Evolutionary conservation across 768 basidiomycete species (phyloP), one percentile per base, ranked within the genome.

Genomic region (Boletus subparvulus): DNA sequence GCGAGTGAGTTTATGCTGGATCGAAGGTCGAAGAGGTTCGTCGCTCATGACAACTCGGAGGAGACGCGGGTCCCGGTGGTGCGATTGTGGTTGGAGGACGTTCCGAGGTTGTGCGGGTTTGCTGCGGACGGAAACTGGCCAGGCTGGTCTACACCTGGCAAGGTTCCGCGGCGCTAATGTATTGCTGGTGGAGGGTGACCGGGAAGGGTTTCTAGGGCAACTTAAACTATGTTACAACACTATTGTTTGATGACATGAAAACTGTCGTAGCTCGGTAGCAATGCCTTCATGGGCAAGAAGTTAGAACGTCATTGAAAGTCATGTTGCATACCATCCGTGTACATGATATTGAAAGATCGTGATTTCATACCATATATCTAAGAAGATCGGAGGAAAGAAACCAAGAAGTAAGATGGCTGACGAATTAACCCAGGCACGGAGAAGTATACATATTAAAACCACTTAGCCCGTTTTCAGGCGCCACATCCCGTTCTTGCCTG

Each of bases 401-500:
- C 33, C 50, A 52, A 57, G 10, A 54, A 37, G 6, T 6, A 33
- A 37, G 42, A 46, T 26, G 21, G 24, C 10, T n/a, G 47, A 37
- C 19, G 43, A 55, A 41, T 48, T 28, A 28, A 28, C 13, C 16
- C 24, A 43, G 12, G 12, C 9, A 19, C 39, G 9, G 17, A 47
- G 35, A 13, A 45, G 30, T 30, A 59, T 50, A 26, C 30, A 24
- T 24, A 41, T 45, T 0, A 14, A 50, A 41, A 1, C 19, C 67
- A 44, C 56, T 73, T 50, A 65, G 19, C 69, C 74, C 39, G 83
- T 79, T 70, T 81, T 86, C 65, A 89, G 78, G 70, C 86, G 82
- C 83, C 85, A 88, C 70, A 82, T 75, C 9, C 87, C 86, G 35
- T 80, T 77, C 62, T 75, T 79, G 2, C 79, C 79, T 50, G 79